Percentiles rank a stretch among this genome's conserved stretches.
phyloP scores from a whole-genome alignment of 805 yeast genomes.

The Metschnikowia henanensis region DNA sequence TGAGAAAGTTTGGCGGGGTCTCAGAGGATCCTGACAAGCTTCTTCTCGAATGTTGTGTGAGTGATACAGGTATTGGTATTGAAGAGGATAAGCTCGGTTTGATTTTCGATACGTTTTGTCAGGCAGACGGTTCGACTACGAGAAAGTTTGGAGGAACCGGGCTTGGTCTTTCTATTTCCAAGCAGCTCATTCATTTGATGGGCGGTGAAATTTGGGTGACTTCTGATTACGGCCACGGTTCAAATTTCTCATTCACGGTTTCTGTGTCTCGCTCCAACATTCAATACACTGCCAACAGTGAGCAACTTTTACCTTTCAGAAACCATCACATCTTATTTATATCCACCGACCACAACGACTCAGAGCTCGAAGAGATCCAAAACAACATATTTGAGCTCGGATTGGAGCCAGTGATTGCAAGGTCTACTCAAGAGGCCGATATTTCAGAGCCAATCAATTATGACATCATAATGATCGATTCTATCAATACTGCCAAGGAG shows the following conservation, averaged over 20 bases:
- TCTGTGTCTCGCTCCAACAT: constrained; percentile 72
- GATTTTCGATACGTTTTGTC: constrained; percentile 88
- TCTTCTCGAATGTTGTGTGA: constrained; percentile 76
- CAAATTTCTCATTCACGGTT: constrained; percentile 79
- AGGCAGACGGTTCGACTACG: constrained; percentile 92
- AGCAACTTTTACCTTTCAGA: constrained; percentile 69
- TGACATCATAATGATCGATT: constrained; percentile 82
- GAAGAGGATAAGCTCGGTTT: constrained; percentile 81
- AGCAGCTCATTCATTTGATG: constrained; percentile 84
- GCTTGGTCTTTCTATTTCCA: constrained; percentile 82
- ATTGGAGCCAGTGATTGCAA: constrained; percentile 60
- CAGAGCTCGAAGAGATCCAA: constrained; percentile 51
- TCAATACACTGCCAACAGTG: constrained; percentile 61
- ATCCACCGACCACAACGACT: constrained; percentile 57
- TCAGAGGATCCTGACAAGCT: constrained; percentile 44
- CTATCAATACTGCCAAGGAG: constrained; percentile 69
- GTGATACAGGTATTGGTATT: constrained; percentile 91
- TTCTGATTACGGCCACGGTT: constrained; percentile 76
- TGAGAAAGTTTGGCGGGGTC: constrained; percentile 48
- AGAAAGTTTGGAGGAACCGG: constrained; percentile 95
- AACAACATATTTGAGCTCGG: constrained; percentile 53
- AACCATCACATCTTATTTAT: constrained; percentile 70
- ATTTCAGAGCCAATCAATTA: constrained; percentile 58
- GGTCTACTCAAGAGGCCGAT: constrained; percentile 56
- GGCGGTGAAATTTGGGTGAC: constrained; percentile 95